phyloP scores from a whole-genome alignment of 768 basidiomycete genomes.

The Xanthoconium stramineum region DNA sequence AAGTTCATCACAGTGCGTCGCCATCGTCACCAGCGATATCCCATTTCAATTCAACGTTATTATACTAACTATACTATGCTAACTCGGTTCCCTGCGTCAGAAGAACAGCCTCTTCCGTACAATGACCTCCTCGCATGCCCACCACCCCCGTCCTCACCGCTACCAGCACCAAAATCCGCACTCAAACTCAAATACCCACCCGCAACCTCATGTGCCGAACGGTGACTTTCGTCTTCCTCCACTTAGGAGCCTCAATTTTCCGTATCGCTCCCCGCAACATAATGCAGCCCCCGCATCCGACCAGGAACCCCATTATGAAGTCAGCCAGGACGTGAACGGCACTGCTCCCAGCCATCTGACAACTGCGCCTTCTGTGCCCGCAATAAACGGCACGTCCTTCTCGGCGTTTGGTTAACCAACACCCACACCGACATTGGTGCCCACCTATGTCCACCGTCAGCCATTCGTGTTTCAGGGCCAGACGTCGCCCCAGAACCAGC shows the following conservation, averaged over 20 bases:
- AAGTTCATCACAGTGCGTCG: conserved; percentile 11
- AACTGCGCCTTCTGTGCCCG: background rate
- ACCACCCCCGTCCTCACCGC: conserved; percentile 34
- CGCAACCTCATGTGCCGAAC: conserved; percentile 37
- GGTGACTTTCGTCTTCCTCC: conserved; percentile 61
- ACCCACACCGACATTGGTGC: conserved; percentile 19
- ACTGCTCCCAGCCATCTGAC: background rate
- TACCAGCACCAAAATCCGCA: conserved; percentile 9
- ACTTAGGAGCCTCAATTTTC: conserved; percentile 70
- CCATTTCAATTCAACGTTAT: conserved; percentile 14
- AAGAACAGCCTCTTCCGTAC: conserved; percentile 6
- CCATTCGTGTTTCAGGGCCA: conserved; percentile 18
- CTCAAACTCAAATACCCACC: conserved; percentile 31
- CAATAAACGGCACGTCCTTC: conserved; percentile 17
- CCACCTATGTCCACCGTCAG: conserved; percentile 23
- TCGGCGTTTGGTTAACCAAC: conserved; percentile 22
- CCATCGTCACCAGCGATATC: conserved; percentile 21
- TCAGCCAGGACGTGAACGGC: conserved; percentile 18
- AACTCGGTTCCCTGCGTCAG: background rate
- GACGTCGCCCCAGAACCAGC: conserved; percentile 17
- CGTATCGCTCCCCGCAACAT: conserved; percentile 35
- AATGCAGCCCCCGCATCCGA: conserved; percentile 7
- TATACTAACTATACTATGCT: background rate
- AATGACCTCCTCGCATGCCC: conserved; percentile 47
- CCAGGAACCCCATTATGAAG: conserved; percentile 18